Conservation (phyloP, 1,139 yeast species). For the Geotrichum reessii region DNA sequence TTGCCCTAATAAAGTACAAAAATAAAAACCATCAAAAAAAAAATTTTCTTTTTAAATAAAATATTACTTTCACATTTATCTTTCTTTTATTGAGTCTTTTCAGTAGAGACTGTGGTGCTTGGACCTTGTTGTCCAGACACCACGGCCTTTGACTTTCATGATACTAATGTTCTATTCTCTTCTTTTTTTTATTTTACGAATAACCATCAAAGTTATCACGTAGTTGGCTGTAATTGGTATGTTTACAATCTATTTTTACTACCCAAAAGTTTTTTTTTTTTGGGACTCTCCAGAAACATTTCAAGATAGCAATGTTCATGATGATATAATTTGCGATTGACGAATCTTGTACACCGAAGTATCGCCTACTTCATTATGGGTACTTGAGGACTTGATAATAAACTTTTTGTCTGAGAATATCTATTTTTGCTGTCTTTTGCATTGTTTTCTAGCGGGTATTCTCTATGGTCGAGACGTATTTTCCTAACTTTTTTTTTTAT, state of each 20-base stretch:
- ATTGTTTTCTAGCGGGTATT: background rate
- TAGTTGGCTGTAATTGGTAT: background rate
- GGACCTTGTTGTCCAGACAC: background rate
- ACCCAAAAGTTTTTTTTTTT: background rate
- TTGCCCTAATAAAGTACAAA: background rate
- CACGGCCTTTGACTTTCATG: background rate
- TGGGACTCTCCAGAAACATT: background rate
- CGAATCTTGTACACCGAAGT: conserved; percentile 9
- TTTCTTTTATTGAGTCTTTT: no score
- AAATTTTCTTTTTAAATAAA: background rate
- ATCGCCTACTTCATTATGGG: conserved; percentile 12
- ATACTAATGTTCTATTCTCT: background rate
- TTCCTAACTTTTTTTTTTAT: background rate
- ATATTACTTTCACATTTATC: no score
- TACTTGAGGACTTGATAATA: conserved; percentile 11
- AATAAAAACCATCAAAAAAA: background rate
- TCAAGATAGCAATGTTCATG: background rate
- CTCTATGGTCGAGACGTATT: background rate
- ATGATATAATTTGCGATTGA: conserved; percentile 16
- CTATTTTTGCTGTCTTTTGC: background rate
- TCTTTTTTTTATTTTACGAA: background rate
- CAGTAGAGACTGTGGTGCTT: no score
- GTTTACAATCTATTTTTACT: background rate
- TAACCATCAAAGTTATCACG: background rate
- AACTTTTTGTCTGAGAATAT: conserved; percentile 3